A percentile compares a stretch with the other conserved stretches of the same genome.
These are phyloP conservation scores for Geotrichum restrictum DNA, from an alignment of 1,139 yeast species.

Conservation along the genomic window DNA sequence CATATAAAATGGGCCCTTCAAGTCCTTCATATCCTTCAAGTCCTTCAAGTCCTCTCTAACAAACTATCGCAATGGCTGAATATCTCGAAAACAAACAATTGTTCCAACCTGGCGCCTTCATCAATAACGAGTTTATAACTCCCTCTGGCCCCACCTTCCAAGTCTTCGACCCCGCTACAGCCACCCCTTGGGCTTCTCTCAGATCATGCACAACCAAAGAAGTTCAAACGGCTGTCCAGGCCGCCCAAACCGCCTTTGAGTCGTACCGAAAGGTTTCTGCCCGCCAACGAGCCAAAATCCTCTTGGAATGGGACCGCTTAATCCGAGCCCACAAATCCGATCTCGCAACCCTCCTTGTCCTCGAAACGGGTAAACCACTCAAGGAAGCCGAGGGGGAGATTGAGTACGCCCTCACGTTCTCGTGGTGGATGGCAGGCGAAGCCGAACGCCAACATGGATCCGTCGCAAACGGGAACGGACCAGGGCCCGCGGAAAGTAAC, in stretches of 20 bases:
- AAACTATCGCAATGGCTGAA: not conserved
- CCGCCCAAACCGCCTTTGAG: conserved; percentile 43
- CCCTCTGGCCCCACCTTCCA: conserved; percentile 25
- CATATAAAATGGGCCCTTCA: not conserved
- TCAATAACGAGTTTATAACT: conserved; percentile 65
- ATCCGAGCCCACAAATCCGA: conserved; percentile 49
- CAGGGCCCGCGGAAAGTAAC: conserved; percentile 63
- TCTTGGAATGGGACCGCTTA: conserved; percentile 51
- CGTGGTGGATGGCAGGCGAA: conserved; percentile 44
- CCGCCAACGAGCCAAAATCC: conserved; percentile 46
- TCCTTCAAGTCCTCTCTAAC: no score
- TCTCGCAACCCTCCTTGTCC: conserved; percentile 56
- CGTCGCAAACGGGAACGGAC: conserved; percentile 61
- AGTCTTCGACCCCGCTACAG: conserved; percentile 45
- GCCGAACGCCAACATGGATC: conserved; percentile 45
- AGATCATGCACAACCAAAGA: conserved; percentile 42
- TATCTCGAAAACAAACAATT: conserved; percentile 9
- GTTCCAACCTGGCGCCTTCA: conserved; percentile 70
- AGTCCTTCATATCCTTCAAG: no score
- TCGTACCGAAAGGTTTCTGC: conserved; percentile 45
- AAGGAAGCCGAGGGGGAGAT: conserved; percentile 41
- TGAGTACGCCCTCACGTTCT: conserved; percentile 40
- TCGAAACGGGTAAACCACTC: conserved; percentile 64
- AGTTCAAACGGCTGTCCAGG: conserved; percentile 42
- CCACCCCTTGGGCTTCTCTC: conserved; percentile 42